Percentiles rank a stretch among this genome's conserved stretches.
These are phyloP conservation scores for Nicotiana rustica DNA, from an alignment of 305 asterid genomes.

Conservation along the genomic window DNA sequence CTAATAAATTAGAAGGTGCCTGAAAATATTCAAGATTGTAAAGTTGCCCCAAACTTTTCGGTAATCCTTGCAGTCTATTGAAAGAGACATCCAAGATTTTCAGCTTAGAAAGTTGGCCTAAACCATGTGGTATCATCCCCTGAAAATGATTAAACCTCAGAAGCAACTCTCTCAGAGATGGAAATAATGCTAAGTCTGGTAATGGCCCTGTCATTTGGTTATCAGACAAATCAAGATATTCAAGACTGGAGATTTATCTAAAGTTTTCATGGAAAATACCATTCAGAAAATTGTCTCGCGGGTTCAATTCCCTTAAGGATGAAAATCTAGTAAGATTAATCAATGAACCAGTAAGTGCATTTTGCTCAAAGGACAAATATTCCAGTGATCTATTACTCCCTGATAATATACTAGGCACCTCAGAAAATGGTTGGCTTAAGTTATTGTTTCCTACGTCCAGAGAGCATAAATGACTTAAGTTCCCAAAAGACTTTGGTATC, in stretches of 20 bases:
- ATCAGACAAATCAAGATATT: background rate
- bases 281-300: conserved; percentile 23
- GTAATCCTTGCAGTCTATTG: background rate
- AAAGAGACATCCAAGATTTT: background rate
- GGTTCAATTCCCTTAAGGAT: conserved; percentile 3
- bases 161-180: conserved; percentile 31
- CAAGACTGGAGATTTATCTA: background rate
- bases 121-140: background rate
- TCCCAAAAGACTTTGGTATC: conserved; percentile 35
- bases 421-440: conserved; percentile 27
- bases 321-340: conserved; percentile 14
- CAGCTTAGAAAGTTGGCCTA: conserved; percentile 30
- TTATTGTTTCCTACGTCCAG: background rate
- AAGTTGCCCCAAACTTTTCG: conserved; percentile 25
- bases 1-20: conserved; percentile 34
- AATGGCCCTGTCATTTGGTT: conserved; percentile 33
- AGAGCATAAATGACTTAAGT: conserved; percentile 29
- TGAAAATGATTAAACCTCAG: background rate
- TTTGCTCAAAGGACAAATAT: background rate
- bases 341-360: conserved; percentile 30
- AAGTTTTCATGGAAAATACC: background rate
- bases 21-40: conserved; percentile 23
- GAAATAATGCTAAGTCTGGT: conserved; percentile 35
- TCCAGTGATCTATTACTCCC: background rate
- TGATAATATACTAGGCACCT: conserved; percentile 11